Base-by-base conservation (phyloP, 805 yeast genomes). In the Candida oleophila region DNA sequence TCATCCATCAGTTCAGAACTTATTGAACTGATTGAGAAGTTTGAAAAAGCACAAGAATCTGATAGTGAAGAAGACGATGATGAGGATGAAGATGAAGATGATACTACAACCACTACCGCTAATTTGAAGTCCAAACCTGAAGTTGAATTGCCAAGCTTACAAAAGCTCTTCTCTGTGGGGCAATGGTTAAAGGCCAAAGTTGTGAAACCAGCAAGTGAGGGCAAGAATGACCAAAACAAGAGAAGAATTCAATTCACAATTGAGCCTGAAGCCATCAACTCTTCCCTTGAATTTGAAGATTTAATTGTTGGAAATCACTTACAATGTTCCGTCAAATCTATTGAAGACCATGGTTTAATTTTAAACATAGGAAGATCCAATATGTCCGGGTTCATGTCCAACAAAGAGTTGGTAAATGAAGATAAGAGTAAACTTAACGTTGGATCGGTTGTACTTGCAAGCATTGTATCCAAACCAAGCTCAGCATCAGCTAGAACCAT, bases 291-390 rank as follows among this genome's bases (percentile, higher is more conserved):
- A 45, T 78, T 72, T 3, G 90, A 84, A 39, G 97, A 90, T 61
- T 65, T 87, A 42, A 66, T 71, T 4, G 56, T 73, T 22, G 89
- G 89, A 38, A 73, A 79, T 48, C 60, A 85, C 3, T 60, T 94
- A 2, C 99, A 94, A 66, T 91, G 83, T 20, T 74, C 88, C 2
- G 82, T 94, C 19, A 77, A 74, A 50, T 85, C 95, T 41, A 67
- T 88, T 20, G 98, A 94, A 74, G 99, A 94, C 62, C 97, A 89
- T 62, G 99, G 99, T 67, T 78, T 82, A 20, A 80, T 88, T 47
- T 67, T 92, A 38, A 85, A 84, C 55, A 64, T 86, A 35, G 97
- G 97, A 30, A 57, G 51, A 37, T 61, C 76, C 43, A 78, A 74
- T 4, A 47, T 77, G 7, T 69, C 81, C 22, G 96, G 96, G 1